Conservation (phyloP, 768 basidiomycete genomes). For the Obba rivulosa region DNA sequence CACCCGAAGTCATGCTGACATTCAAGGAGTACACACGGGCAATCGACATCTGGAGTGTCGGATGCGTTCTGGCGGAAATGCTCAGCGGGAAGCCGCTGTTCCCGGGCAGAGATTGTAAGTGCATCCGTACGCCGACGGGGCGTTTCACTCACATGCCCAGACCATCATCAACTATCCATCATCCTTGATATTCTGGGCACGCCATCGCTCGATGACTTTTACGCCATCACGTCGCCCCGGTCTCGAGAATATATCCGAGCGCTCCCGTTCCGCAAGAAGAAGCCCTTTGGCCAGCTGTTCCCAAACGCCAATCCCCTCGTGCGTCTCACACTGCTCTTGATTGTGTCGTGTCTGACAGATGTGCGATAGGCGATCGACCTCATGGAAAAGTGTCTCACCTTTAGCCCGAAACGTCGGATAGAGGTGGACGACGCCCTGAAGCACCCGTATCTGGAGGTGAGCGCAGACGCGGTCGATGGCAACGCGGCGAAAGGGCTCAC, state of each 20-base stretch:
- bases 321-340: neutral
- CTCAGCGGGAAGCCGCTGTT: conserved; percentile 94
- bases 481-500: neutral
- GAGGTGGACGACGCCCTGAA: conserved; percentile 82
- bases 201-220: conserved; percentile 95
- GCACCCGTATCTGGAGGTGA: conserved; percentile 84
- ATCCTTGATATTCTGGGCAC: conserved; percentile 97
- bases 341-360: conserved; percentile 1
- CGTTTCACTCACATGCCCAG: too few relatives aligned
- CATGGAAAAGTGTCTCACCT: conserved; percentile 75
- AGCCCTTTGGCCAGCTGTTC: conserved; percentile 79
- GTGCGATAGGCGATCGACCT: conserved; percentile 60
- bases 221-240: conserved; percentile 88
- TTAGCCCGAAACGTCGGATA: conserved; percentile 82
- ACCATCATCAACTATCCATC: conserved; percentile 92
- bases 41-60: conserved; percentile 87
- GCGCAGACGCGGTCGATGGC: conserved; percentile 14
- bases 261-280: conserved; percentile 86
- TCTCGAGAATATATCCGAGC: conserved; percentile 95
- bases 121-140: neutral
- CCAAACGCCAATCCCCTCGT: conserved; percentile 80
- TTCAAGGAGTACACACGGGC: conserved; percentile 91
- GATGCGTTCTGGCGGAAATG: conserved; percentile 94
- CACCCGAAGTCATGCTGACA: conserved; percentile 97
- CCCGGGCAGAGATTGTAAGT: conserved; percentile 76